phyloP scores from a whole-genome alignment of 2,329 filamentous ascomycete genomes.

The Diaporthe australafricana region DNA sequence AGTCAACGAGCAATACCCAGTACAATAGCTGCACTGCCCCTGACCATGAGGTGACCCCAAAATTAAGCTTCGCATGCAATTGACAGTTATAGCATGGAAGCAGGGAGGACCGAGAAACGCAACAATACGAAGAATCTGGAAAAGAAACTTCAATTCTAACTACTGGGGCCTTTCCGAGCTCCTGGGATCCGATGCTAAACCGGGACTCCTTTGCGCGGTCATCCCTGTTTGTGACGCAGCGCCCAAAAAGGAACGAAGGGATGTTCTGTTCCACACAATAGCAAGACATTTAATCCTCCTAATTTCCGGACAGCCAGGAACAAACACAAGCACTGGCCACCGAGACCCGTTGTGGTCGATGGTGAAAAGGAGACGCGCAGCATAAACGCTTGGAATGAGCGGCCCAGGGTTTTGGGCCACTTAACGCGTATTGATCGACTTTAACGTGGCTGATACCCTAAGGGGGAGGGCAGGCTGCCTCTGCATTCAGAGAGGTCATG shows the following conservation, averaged over 20 bases:
- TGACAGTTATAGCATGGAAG: conserved; percentile 15
- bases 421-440: conserved; percentile 12
- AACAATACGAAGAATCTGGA: not conserved
- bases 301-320: conserved; percentile 31
- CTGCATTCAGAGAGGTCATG: not conserved
- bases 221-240: conserved; percentile 26
- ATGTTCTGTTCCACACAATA: conserved; percentile 26
- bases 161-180: conserved; percentile 12
- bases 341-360: not conserved
- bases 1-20: not conserved
- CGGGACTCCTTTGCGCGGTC: not conserved
- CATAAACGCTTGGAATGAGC: conserved; percentile 21
- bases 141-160: not conserved
- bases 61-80: conserved; percentile 17
- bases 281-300: conserved; percentile 29
- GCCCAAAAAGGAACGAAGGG: conserved; percentile 11
- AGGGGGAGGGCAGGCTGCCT: not conserved
- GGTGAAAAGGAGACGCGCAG: conserved; percentile 14
- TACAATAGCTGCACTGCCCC: not conserved
- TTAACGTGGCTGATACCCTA: not conserved
- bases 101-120: not conserved
- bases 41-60: not conserved
- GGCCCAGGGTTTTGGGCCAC: not conserved
- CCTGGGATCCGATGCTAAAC: not conserved
- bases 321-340: conserved; percentile 3